A percentile compares a stretch with the other conserved stretches of the same genome.
phyloP scores from a whole-genome alignment of 805 yeast genomes.

The Candida schatavii region DNA sequence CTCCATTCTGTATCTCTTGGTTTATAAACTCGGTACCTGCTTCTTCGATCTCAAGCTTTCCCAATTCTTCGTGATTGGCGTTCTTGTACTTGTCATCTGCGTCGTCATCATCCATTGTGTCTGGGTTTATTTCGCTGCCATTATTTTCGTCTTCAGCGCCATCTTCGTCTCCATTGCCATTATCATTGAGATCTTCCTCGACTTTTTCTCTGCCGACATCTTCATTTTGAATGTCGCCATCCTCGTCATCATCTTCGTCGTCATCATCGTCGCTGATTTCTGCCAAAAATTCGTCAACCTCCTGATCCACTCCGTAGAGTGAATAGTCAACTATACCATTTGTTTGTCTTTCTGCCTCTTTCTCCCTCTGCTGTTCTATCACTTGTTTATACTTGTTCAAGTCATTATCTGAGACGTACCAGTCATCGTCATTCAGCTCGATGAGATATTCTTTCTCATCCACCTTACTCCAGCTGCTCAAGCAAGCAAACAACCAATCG shows the following conservation, averaged over 20 bases:
- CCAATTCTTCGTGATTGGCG: background rate
- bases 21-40: slow-evolving; percentile 5
- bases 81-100: slow-evolving; percentile 4
- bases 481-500: slow-evolving; percentile 87
- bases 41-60: background rate
- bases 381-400: slow-evolving; percentile 39
- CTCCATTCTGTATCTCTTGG: slow-evolving; percentile 4
- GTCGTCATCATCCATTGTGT: background rate
- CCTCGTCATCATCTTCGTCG: slow-evolving; percentile 25
- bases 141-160: slow-evolving; percentile 16
- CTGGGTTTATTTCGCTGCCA: slow-evolving; percentile 3
- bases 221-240: slow-evolving; percentile 21
- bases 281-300: slow-evolving; percentile 48
- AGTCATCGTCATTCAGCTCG: slow-evolving; percentile 45
- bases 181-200: slow-evolving; percentile 6
- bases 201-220: slow-evolving; percentile 11
- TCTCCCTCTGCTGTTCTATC: slow-evolving; percentile 19
- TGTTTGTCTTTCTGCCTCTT: slow-evolving; percentile 1
- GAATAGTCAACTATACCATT: slow-evolving; percentile 31
- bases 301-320: slow-evolving; percentile 41
- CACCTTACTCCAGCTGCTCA: slow-evolving; percentile 72
- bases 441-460: slow-evolving; percentile 60
- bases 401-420: slow-evolving; percentile 45
- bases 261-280: slow-evolving; percentile 39
- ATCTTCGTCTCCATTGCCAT: slow-evolving; percentile 8